Percentiles rank a stretch among this genome's conserved stretches.
phyloP scores from a whole-genome alignment of 1,284 basidiomycete species.

The Malassezia pachydermatis region DNA sequence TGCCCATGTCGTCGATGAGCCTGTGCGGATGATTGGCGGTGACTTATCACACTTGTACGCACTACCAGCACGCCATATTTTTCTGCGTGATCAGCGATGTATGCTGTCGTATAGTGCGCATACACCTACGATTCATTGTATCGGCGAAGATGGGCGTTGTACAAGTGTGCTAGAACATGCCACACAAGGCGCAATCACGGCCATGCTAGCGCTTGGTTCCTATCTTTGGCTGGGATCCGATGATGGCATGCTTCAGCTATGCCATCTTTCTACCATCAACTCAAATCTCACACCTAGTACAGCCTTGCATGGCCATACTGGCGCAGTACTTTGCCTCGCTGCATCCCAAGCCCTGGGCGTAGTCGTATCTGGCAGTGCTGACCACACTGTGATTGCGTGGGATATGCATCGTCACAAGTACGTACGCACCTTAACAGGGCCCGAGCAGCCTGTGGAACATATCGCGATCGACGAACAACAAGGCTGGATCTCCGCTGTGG shows the following conservation, averaged over 20 bases:
- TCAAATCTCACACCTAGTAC: conserved; percentile 4
- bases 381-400: conserved; percentile 78
- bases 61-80: conserved; percentile 57
- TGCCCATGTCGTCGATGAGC: neutral
- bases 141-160: conserved; percentile 52
- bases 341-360: conserved; percentile 74
- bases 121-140: conserved; percentile 55
- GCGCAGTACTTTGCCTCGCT: conserved; percentile 59
- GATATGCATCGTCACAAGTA: conserved; percentile 62
- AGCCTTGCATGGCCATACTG: conserved; percentile 4
- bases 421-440: conserved; percentile 31
- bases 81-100: conserved; percentile 56
- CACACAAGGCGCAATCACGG: conserved; percentile 21
- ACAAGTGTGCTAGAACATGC: conserved; percentile 53
- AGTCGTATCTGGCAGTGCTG: conserved; percentile 70
- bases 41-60: conserved; percentile 59
- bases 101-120: conserved; percentile 60
- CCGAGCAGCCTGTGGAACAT: conserved; percentile 56
- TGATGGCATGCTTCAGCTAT: conserved; percentile 18
- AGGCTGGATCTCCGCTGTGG: conserved; percentile 72
- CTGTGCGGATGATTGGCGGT: conserved; percentile 48
- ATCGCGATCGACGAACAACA: conserved; percentile 74
- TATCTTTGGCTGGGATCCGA: conserved; percentile 47
- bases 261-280: conserved; percentile 17
- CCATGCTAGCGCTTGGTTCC: conserved; percentile 64